phyloP scores from a whole-genome alignment of 306 rosid species.

The Nissolia schottii region DNA sequence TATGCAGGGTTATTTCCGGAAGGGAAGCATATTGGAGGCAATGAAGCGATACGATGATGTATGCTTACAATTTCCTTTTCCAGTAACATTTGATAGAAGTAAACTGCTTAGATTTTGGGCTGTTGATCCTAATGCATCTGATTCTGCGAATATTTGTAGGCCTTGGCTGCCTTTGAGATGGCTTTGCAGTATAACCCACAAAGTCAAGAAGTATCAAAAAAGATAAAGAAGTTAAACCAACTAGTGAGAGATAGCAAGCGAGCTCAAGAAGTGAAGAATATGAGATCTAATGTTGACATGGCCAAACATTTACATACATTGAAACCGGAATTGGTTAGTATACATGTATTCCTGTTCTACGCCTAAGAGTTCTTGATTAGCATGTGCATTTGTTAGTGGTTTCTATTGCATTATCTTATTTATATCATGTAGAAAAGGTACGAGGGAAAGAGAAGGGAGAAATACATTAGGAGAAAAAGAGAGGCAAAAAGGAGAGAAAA shows the following conservation, averaged over 20 bases:
- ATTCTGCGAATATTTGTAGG: slow-evolving; percentile 45
- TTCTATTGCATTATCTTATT: background rate
- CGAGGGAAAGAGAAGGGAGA: background rate
- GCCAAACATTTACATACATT: slow-evolving; percentile 66
- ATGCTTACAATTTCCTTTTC: slow-evolving; percentile 18
- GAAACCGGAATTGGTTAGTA: slow-evolving; percentile 83
- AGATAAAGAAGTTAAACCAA: slow-evolving; percentile 79
- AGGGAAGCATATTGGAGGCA: slow-evolving; percentile 93
- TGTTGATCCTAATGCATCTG: slow-evolving; percentile 27
- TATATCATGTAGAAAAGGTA: background rate
- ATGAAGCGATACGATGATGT: slow-evolving; percentile 92
- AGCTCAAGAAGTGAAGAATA: slow-evolving; percentile 75
- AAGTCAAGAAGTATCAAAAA: slow-evolving; percentile 86
- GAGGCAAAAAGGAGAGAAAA: background rate
- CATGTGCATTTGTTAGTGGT: slow-evolving; percentile 4
- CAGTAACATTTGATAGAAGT: background rate
- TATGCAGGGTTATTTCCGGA: slow-evolving; percentile 91
- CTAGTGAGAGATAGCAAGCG: slow-evolving; percentile 63
- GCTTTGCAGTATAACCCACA: slow-evolving; percentile 75
- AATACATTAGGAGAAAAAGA: background rate
- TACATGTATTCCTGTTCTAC: background rate
- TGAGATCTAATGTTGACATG: slow-evolving; percentile 85
- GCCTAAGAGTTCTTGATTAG: background rate
- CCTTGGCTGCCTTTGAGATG: slow-evolving; percentile 72
- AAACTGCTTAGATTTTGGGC: slow-evolving; percentile 1